Evolutionary conservation across 73 alveolate genomes (phyloP), one percentile per base, ranked within the genome.

Genomic region (Paramecium sonneborni): DNA sequence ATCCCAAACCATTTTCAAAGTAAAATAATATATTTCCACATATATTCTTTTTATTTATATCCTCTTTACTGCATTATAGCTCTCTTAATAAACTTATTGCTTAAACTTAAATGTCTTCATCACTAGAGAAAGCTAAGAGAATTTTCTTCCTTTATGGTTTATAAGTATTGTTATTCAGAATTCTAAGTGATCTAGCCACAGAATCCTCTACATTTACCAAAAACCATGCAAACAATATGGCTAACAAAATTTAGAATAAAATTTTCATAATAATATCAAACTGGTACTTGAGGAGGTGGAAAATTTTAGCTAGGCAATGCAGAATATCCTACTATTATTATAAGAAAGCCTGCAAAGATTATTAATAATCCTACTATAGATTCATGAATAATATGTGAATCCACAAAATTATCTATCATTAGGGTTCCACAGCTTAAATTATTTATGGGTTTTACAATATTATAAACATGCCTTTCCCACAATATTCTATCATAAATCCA

Each of bases 401-500:
- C 48, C 8, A 20, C 5, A 68, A 68, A 68, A 12, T 46, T 68
- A 44, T 38, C 41, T 23, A 79, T 79, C 41, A 79, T 32, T 20
- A 79, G 55, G 46, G 90, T 79, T 46, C 90, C 90, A 44, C 90
- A 79, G 28, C 90, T 79, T 23, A 8, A 11, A 35, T 28, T 69
- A 15, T 43, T 30, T 6, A 12, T 43, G 6, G 6, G 2, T 37
- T 5, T 32, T 79, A 79, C 90, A 79, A 79, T 43, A 79, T 79
- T 3, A 79, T 24, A 79, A 79, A 79, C 90, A 79, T 79, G 26
- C 90, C 90, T 44, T 79, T 79, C n/a, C 90, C 90, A 21, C n/a
- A 79, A 20, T 79, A 79, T 14, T 44, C 72, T 20, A 41, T 21
- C 55, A 79, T 2, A 23, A 79, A 79, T 79, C 74, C 90, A 79